Evolutionary conservation across 257 asterid species (phyloP).

Genomic region (Penstemon newberryi): DNA sequence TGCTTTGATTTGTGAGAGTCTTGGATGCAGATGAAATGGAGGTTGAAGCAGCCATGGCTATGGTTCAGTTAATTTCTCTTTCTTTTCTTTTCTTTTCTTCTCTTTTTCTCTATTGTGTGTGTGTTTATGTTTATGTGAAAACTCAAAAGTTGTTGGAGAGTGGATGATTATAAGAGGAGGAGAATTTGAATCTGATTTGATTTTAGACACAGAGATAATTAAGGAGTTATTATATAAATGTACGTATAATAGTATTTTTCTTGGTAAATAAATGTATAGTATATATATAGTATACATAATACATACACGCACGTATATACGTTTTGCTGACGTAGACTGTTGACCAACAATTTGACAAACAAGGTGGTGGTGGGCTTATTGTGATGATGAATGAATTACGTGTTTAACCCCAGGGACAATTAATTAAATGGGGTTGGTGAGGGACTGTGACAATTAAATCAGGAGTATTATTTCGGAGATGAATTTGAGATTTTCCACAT

Average conservation of each 20-base stretch:
- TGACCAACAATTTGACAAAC: not conserved
- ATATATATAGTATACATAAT: not conserved
- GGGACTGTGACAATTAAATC: too few species aligned
- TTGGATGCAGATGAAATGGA: constrained; percentile 41
- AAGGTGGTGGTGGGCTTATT: not conserved
- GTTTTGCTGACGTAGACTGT: too few species aligned
- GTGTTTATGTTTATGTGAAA: not conserved
- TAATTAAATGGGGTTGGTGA: too few species aligned
- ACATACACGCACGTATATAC: too few species aligned
- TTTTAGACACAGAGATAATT: not conserved
- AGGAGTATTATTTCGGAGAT: too few species aligned
- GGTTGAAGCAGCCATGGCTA: constrained; percentile 38
- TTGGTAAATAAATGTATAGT: too few species aligned
- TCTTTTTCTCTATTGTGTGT: constrained; percentile 10
- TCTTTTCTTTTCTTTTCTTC: not conserved
- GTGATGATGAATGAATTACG: too few species aligned
- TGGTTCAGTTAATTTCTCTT: not conserved
- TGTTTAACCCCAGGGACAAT: too few species aligned
- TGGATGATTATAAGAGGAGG: constrained; percentile 22
- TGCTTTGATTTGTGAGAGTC: constrained; percentile 28
- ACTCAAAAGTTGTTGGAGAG: constrained; percentile 36
- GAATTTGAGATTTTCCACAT: too few species aligned
- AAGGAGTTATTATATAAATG: not conserved
- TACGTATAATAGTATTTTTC: too few species aligned
- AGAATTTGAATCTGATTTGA: not conserved